Evolutionary conservation across 2,329 filamentous ascomycete genomes (phyloP).

Genomic region (Septoria petroselini): DNA sequence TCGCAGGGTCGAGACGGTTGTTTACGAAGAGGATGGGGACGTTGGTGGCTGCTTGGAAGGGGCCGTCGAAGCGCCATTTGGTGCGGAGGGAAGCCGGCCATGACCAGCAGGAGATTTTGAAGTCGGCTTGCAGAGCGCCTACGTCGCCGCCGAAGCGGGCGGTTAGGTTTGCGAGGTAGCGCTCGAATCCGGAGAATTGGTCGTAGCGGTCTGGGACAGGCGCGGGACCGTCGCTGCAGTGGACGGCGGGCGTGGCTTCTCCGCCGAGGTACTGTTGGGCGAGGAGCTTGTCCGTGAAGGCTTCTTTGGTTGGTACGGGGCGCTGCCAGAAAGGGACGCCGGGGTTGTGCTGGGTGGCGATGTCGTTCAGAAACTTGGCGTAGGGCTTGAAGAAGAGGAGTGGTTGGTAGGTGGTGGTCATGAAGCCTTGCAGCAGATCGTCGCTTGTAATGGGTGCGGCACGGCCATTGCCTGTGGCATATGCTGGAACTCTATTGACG

Average conservation of each 20-base stretch:
- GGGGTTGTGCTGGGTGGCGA: constrained; percentile 18
- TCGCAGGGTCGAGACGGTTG: constrained; percentile 36
- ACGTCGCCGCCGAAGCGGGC: constrained; percentile 21
- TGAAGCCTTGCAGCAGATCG: constrained; percentile 23
- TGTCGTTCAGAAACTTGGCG: constrained; percentile 21
- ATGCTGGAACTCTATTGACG: constrained; percentile 18
- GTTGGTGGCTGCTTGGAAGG: constrained; percentile 19
- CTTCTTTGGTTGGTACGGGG: constrained; percentile 19
- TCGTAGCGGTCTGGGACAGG: constrained; percentile 3
- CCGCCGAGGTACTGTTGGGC: constrained; percentile 23
- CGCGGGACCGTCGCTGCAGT: constrained; percentile 25
- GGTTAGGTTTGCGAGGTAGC: constrained; percentile 20
- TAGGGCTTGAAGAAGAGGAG: constrained; percentile 23
- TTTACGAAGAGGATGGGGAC: constrained; percentile 26
- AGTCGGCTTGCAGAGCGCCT: constrained; percentile 23
- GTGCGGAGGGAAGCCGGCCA: constrained; percentile 25
- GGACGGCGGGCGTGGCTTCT: constrained; percentile 22
- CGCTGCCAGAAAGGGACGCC: constrained; percentile 24
- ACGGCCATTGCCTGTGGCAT: constrained; percentile 20
- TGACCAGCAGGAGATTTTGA: constrained; percentile 27
- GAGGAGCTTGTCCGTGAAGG: constrained; percentile 23
- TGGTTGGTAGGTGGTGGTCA: constrained; percentile 25
- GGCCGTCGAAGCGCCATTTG: constrained; percentile 25
- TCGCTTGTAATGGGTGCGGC: constrained; percentile 21
- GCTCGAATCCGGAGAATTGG: constrained; percentile 17